phyloP scores from a whole-genome alignment of 129 eudicot species.

The Pittosporum tobira region DNA sequence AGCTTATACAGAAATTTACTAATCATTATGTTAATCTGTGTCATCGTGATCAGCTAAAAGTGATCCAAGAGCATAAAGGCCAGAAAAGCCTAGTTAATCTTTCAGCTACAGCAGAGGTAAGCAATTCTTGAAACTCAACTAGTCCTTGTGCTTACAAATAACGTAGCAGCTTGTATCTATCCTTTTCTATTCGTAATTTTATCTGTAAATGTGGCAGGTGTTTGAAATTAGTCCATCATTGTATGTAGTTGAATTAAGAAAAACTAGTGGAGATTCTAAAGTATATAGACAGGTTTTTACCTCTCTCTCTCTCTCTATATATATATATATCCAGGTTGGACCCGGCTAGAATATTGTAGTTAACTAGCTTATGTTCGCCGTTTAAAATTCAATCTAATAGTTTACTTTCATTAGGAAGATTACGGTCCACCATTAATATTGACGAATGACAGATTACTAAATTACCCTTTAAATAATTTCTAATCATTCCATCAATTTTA shows the following conservation, averaged over 20 bases:
- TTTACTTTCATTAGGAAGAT: too few relatives aligned
- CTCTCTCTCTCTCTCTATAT: conserved; percentile 1
- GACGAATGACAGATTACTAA: too few relatives aligned
- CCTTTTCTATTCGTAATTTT: background rate
- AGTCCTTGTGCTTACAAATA: background rate
- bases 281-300: conserved; percentile 64
- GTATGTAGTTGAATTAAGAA: conserved; percentile 81
- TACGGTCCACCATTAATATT: too few relatives aligned
- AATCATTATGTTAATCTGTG: conserved; percentile 12
- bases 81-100: conserved; percentile 49
- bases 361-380: too few relatives aligned
- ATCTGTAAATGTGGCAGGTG: conserved; percentile 38
- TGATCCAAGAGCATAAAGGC: conserved; percentile 52
- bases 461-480: too few relatives aligned
- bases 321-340: too few relatives aligned
- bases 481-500: too few relatives aligned
- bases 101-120: conserved; percentile 81
- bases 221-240: conserved; percentile 72
- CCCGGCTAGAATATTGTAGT: too few relatives aligned
- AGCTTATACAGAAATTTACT: background rate
- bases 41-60: conserved; percentile 46
- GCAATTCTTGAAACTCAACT: conserved; percentile 11
- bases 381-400: too few relatives aligned
- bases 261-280: conserved; percentile 60
- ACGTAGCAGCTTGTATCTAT: background rate